Evolutionary conservation across 2,329 filamentous ascomycete species (phyloP).

Genomic region (Cladosporium cucumerinum): DNA sequence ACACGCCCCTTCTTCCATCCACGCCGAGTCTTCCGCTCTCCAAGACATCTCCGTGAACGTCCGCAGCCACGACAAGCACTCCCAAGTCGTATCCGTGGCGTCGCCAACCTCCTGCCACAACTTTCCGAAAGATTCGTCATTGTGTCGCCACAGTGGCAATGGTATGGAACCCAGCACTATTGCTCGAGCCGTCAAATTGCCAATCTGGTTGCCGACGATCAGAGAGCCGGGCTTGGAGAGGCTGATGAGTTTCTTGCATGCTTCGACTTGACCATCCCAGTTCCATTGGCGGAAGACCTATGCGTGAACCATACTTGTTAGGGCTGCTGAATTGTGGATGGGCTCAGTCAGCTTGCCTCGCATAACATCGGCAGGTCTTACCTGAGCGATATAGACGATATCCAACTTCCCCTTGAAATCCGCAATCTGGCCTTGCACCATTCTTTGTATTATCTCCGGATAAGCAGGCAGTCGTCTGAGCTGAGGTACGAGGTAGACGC

Average conservation of each 20-base stretch:
- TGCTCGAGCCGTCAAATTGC: conserved; percentile 30
- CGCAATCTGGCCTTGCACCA: conserved; percentile 35
- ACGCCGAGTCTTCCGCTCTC: conserved; percentile 12
- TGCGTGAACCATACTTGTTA: neutral
- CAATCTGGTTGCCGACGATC: conserved; percentile 39
- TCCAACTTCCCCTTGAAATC: conserved; percentile 38
- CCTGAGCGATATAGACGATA: conserved; percentile 38
- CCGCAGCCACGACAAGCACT: conserved; percentile 17
- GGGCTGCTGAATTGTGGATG: neutral
- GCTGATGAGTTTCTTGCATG: conserved; percentile 31
- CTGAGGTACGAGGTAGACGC: conserved; percentile 24
- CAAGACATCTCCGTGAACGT: conserved; percentile 14
- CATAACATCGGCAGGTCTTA: neutral
- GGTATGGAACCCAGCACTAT: neutral
- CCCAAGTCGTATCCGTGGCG: conserved; percentile 37
- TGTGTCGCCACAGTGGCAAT: conserved; percentile 33
- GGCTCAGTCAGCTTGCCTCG: neutral
- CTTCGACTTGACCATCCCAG: conserved; percentile 37
- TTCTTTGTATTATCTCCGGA: conserved; percentile 21
- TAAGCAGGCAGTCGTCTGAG: conserved; percentile 21
- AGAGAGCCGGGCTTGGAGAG: conserved; percentile 36
- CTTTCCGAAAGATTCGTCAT: conserved; percentile 33
- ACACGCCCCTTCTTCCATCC: conserved; percentile 11
- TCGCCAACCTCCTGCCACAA: conserved; percentile 39
- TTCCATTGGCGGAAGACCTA: conserved; percentile 42